Evolutionary conservation across 2,329 filamentous ascomycete species (phyloP), one percentile per base, ranked within the genome.

Genomic region (Capronia americana): DNA sequence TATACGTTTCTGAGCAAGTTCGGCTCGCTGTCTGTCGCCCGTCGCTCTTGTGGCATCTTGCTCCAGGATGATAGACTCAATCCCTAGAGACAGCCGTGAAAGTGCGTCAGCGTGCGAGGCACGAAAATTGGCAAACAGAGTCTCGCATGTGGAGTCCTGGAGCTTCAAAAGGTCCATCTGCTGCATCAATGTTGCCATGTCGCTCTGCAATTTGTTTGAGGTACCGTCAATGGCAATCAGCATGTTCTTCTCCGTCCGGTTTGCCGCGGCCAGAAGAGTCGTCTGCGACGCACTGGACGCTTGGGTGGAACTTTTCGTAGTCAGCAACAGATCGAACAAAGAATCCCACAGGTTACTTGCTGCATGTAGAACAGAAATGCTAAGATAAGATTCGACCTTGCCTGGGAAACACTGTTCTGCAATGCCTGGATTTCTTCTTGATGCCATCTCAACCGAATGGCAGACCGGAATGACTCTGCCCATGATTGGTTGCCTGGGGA

Each of bases 371-470:
- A 44, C 14, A 44, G 17, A n/a, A 44, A 44, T 44, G 38, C 38
- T 44, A 53, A 20, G 11, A 53, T 53, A 7, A 53, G 50, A 53
- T 53, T 53, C 1, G 50, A 53, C 50, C 50, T 53, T 53, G 50
- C 50, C 11, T 53, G 50, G 10, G 50, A 53, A 10, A 53, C 50
- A 53, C 50, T 26, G 50, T 53, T 53, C 50, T 53, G 50, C 50
- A 53, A 26, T 26, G 23, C 50, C 50, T 53, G 23, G 50, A 53
- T 23, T 53, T 53, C 50, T 26, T 53, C 50, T 14, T 53, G 50
- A 53, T 53, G 50, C 50, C 50, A 53, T 53, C 28, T 53, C 28
- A 26, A 30, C 50, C 50, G 50, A 26, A 53, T 12, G 12, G 50
- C 50, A 44, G 14, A 44, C 38, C 38, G 3, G 17, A 44, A 44